phyloP scores from a whole-genome alignment of 2,329 filamentous ascomycete genomes.

The Daldinia eschscholtzii region DNA sequence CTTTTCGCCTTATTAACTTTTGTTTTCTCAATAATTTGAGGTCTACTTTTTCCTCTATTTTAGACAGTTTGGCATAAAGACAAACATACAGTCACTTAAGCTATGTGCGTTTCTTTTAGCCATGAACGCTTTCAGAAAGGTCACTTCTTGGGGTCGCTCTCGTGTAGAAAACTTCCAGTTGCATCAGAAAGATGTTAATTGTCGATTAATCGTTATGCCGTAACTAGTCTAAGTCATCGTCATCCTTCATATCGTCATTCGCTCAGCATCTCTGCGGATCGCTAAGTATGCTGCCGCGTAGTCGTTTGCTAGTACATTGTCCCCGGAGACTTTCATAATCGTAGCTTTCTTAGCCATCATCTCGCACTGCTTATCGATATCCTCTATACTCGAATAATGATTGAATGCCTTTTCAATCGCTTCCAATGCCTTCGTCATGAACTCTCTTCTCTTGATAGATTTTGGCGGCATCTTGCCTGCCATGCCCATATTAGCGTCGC shows the following conservation, averaged over 20 bases:
- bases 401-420: conserved; percentile 73
- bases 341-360: conserved; percentile 86
- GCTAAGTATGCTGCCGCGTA: conserved; percentile 75
- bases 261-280: conserved; percentile 60
- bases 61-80: background rate
- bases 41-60: background rate
- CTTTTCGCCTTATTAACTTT: background rate
- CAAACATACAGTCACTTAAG: background rate
- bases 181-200: background rate
- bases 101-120: background rate
- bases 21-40: background rate
- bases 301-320: conserved; percentile 73
- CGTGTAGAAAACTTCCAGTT: background rate
- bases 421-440: conserved; percentile 68
- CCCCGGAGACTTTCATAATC: conserved; percentile 77
- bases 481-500: conserved; percentile 82
- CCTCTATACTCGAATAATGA: conserved; percentile 76
- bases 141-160: background rate
- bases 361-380: conserved; percentile 78
- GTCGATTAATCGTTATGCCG: conserved; percentile 5
- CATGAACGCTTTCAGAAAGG: background rate
- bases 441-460: conserved; percentile 65
- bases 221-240: background rate
- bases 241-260: conserved; percentile 43
- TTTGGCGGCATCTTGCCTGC: conserved; percentile 67